These are phyloP conservation scores for Coemansia sp. DNA, from an alignment of 192 early-diverging fungal species.

Conservation along the genomic window DNA sequence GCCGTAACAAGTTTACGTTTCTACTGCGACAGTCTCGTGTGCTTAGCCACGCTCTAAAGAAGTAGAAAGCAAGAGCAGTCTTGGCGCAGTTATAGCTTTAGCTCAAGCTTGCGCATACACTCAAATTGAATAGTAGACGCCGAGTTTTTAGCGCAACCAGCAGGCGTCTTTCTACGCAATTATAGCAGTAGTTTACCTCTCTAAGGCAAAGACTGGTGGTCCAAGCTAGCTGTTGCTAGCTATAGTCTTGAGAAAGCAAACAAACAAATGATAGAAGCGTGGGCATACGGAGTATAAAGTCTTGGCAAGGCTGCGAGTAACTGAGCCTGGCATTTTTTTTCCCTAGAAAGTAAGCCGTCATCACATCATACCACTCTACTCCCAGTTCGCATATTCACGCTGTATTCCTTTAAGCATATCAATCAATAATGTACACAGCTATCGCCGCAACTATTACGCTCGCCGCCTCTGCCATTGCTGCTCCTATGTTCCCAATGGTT, in stretches of 20 bases:
- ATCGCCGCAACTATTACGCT: constrained; percentile 10
- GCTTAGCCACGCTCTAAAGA: background rate
- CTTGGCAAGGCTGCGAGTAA: background rate
- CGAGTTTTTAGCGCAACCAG: background rate
- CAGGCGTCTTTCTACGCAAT: background rate
- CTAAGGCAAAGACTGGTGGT: background rate
- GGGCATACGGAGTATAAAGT: background rate
- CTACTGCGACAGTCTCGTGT: background rate
- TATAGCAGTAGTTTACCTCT: background rate
- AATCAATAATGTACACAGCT: constrained; percentile 20
- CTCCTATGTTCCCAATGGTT: constrained; percentile 31
- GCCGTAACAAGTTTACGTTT: constrained; percentile 3
- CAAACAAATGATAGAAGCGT: background rate
- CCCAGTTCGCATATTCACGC: background rate
- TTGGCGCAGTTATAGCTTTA: constrained; percentile 2
- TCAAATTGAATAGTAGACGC: background rate
- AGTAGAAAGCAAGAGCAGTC: background rate
- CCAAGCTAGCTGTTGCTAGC: background rate
- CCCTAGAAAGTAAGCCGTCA: background rate
- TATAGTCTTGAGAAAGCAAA: background rate
- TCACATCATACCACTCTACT: background rate
- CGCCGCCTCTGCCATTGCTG: constrained; percentile 22
- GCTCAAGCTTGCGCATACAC: background rate
- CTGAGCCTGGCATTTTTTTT: background rate
- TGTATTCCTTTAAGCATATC: background rate